These are phyloP conservation scores for Coelastrella sp. DNA, from an alignment of 139 green algal species.

Conservation along the genomic window DNA sequence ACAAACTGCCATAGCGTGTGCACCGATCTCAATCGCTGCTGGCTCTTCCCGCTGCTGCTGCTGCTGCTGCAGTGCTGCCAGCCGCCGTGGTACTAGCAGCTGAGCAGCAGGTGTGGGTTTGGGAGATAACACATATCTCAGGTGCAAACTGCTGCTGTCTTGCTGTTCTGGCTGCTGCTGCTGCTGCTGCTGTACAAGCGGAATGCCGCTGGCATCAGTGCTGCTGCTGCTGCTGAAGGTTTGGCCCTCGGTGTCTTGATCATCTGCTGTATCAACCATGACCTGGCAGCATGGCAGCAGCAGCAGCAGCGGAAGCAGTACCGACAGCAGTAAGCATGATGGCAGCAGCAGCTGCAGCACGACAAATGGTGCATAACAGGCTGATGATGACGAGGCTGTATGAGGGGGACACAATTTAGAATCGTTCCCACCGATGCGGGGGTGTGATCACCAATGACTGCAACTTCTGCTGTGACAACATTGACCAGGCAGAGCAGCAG, in stretches of 20 bases:
- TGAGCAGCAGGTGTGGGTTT: slow-evolving; percentile 65
- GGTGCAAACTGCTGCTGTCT: slow-evolving; percentile 53
- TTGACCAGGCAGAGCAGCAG: background rate
- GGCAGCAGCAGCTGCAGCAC: no score
- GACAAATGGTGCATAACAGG: no score
- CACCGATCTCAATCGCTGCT: slow-evolving; percentile 48
- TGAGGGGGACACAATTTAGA: no score
- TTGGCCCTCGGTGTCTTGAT: background rate
- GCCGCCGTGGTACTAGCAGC: slow-evolving; percentile 79
- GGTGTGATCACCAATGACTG: no score
- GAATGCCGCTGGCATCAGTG: background rate
- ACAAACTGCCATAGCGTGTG: slow-evolving; percentile 77
- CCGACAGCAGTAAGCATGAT: background rate
- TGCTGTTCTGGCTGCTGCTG: slow-evolving; percentile 42
- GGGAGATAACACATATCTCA: slow-evolving; percentile 89
- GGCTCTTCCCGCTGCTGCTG: slow-evolving; percentile 37
- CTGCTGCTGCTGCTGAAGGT: slow-evolving; percentile 9
- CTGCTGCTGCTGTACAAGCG: background rate
- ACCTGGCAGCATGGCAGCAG: background rate
- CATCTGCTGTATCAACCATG: slow-evolving; percentile 39
- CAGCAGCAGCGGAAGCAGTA: background rate
- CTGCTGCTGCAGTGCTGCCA: slow-evolving; percentile 65
- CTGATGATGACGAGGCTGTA: no score
- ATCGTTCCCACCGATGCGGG: no score
- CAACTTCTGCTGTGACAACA: no score